Base-by-base conservation (phyloP, 148 eudicot species). In the Persicaria tinctoria region DNA sequence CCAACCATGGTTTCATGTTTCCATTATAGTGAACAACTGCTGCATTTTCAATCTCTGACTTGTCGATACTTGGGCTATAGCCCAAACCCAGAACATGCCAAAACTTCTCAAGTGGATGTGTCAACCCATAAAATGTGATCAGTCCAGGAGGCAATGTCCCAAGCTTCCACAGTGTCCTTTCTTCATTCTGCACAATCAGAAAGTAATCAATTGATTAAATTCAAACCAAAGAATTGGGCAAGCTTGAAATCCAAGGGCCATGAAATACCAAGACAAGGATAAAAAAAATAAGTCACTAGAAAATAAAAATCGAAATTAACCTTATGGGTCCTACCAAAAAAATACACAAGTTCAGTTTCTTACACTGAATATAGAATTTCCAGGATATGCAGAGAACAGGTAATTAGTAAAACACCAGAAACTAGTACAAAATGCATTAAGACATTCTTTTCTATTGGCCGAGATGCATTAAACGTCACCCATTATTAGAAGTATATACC, bases 51-150 rank as follows among this genome's bases (percentile, higher is more conserved):
- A 92, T 92, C 53, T 87, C 96, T n/a, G 85, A 53, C 70, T 73
- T 78, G 74, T 85, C 84, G 23, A 92, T 74, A 70, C 84, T 85
- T 4, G 97, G 97, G 82, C 84, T 90, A 74, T 92, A 92, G 46
- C 97, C 97, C 83, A 92, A 75, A 68, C 97, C 97, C 7, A 92
- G 93, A 62, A 93, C 97, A 57, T 93, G 97, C 97, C 97, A 93
- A 0, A 84, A 76, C 85, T 89, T 89, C 11, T 87, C 84, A 23
- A 93, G 93, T 0, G 93, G 88, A 75, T 89, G 87, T 54, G 89
- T 92, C 45, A 85, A 83, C 76, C 87, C 83, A 73, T 89, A 92
- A 68, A 90, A 92, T 46, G 97, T 92, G 14, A 92, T 92, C 50
- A 92, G 83, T 8, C 96, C 97, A 8, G 97, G 96, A 73, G 97